Evolutionary conservation across 2,329 filamentous ascomycete genomes (phyloP), one percentile per base, ranked within the genome.

Genomic region (Grosmannia penicillata): DNA sequence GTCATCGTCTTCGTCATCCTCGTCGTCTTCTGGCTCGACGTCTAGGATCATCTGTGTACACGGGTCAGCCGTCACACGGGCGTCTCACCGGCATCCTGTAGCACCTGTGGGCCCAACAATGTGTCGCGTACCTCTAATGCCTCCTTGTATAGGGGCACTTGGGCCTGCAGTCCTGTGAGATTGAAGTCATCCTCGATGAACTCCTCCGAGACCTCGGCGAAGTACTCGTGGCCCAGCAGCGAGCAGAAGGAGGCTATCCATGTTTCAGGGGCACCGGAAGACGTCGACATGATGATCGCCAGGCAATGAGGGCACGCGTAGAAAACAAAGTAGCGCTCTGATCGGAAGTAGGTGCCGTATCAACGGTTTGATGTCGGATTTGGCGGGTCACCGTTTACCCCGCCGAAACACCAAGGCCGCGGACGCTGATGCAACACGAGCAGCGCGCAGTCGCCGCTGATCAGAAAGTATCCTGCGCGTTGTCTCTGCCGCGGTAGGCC

Each of bases 141-240:
- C 62, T 98, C 91, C 62, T 96, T 98, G 61, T 98, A 98, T 83
- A 95, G 94, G 47, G 85, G 81, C 37, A 98, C 91, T 62, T 96
- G 89, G 43, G 79, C 82, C 60, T 94, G 86, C 52, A 98, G 68
- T 36, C 91, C 91, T 1, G 91, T 98, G 47, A 98, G 69, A 61
- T 98, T 98, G 70, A 98, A 98, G 60, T 98, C 91, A 75, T 98
- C 91, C 60, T 98, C 91, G 55, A 98, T 96, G 53, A 98, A 98
- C 54, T 98, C 91, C 62, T 98, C 91, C 33, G 85, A 91, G 36
- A 98, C 89, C 65, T 98, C 91, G 45, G 91, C 91, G 60, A 98
- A 98, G 65, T 96, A 98, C 61, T 98, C 91, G 58, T 98, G 91
- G 45, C 91, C 91, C 43, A 96, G 73, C 33, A 96, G 69, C 28